Conservation (phyloP, 2,329 filamentous ascomycete species). For the Alternaria arbusti region DNA sequence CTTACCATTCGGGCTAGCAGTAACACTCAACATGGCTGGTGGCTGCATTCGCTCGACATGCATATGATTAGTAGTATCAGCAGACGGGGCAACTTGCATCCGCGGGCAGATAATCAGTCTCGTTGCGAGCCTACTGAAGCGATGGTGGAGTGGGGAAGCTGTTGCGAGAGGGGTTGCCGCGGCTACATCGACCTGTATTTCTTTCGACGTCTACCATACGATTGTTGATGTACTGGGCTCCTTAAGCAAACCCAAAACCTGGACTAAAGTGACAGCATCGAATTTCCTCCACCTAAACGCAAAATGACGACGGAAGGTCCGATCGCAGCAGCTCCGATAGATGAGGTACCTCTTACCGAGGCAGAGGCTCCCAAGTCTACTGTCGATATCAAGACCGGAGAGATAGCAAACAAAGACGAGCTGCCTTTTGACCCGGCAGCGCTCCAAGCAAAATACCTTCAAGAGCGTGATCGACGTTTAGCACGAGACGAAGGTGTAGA, state of each 20-base stretch:
- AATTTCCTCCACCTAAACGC: not conserved
- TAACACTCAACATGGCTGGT: not conserved
- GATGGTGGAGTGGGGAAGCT: not conserved
- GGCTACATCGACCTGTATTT: not conserved
- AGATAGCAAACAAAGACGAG: slow-evolving; percentile 19
- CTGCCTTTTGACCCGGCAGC: slow-evolving; percentile 32
- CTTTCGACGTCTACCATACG: not conserved
- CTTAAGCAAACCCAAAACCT: not conserved
- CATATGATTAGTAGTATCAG: not conserved
- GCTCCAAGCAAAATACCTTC: slow-evolving; percentile 36
- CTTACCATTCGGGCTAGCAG: not conserved
- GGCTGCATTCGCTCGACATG: not conserved
- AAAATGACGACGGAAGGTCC: slow-evolving; percentile 20
- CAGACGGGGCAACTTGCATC: not conserved
- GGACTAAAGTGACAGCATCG: not conserved
- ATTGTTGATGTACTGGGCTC: not conserved
- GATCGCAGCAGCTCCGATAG: slow-evolving; percentile 17
- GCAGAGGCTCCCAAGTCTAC: slow-evolving; percentile 17
- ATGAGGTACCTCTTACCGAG: slow-evolving; percentile 21
- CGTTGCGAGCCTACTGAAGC: not conserved
- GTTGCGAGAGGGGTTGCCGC: not conserved
- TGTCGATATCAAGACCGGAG: slow-evolving; percentile 22
- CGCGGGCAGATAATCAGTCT: not conserved
- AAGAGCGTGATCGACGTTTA: slow-evolving; percentile 38
- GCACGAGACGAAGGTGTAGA: slow-evolving; percentile 31